phyloP scores from a whole-genome alignment of 2,329 filamentous ascomycete genomes.

The Gaeumannomyces sp. region DNA sequence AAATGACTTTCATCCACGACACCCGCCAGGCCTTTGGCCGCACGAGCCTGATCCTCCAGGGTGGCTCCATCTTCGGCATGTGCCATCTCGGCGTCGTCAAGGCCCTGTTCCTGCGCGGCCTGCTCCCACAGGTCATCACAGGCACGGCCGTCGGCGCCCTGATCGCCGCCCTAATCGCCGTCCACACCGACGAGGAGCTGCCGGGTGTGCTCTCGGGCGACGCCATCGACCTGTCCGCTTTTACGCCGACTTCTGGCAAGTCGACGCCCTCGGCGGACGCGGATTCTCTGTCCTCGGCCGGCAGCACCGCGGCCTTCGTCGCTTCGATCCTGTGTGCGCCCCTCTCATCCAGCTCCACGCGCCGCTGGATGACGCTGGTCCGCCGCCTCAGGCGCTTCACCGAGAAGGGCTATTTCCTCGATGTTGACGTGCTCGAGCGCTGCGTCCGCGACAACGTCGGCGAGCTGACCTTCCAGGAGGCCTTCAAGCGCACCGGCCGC shows the following conservation, averaged over 20 bases:
- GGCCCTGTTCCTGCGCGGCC: constrained; percentile 70
- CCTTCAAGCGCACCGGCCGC: constrained; percentile 76
- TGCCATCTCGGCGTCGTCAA: constrained; percentile 90
- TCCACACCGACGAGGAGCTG: constrained; percentile 81
- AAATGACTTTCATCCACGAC: constrained; percentile 53
- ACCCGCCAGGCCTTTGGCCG: constrained; percentile 83
- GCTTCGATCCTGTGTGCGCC: background rate
- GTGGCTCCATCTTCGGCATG: constrained; percentile 84
- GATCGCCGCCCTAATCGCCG: constrained; percentile 80
- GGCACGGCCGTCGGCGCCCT: constrained; percentile 86
- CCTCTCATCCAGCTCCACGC: background rate
- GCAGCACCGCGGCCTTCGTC: background rate
- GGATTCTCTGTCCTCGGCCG: background rate
- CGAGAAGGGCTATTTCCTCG: constrained; percentile 74
- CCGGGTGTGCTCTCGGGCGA: constrained; percentile 70
- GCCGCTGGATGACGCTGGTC: constrained; percentile 49
- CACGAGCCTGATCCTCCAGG: constrained; percentile 79
- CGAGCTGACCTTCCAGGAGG: constrained; percentile 88
- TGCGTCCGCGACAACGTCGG: constrained; percentile 82
- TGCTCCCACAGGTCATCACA: constrained; percentile 84
- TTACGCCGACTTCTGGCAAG: constrained; percentile 34
- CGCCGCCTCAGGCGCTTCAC: constrained; percentile 65
- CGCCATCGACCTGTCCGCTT: constrained; percentile 76
- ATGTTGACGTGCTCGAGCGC: constrained; percentile 74
- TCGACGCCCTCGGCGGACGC: constrained; percentile 15